Evolutionary conservation across 768 basidiomycete genomes (phyloP), one percentile per base, ranked within the genome.

Genomic region (Agrocybe pediades): DNA sequence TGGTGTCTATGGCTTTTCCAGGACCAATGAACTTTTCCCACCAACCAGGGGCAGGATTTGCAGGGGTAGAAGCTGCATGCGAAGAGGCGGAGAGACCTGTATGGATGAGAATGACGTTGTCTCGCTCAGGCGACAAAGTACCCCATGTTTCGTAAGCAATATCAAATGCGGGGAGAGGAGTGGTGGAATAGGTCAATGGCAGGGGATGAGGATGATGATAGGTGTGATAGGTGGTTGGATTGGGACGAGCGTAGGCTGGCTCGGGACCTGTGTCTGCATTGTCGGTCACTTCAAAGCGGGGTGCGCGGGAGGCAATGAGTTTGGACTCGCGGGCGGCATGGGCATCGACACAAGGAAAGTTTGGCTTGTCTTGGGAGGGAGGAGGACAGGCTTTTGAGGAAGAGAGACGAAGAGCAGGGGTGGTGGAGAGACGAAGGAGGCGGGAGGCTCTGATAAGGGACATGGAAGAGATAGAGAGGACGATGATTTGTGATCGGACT

Each of bases 121-220:
- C 88, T 41, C 78, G 80, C 6, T 73, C 62, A 0, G 88, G 75
- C 20, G 90, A 90, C 41, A 98, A 87, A 1, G 83, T 84, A 2
- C 97, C 97, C 97, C 97, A 99, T 0, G 97, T 92, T 75, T 99
- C 97, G 78, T 98, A 99, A 0, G 97, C 97, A 53, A 98, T 82
- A 59, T 92, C 84, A 61, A 94, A 87, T 6, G 84, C 73, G 1
- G 87, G 83, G 0, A 96, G 77, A 1, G 81, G 74, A 2, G 68
- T 60, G 1, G 74, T 56, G 1, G 74, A 70, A 53, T 86, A 80
- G 5, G 84, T 79, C 24, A 96, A 79, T 0, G 79, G 75, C n/a
- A 96, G 73, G 0, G 90, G 86, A 2, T 62, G 59, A 0, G 67
- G 58, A 62, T 91, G 86, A 55, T 81, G 81, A 65, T 87, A 95